Conservation (phyloP, 202 grass and related monocot species). For the Setaria viridis region DNA sequence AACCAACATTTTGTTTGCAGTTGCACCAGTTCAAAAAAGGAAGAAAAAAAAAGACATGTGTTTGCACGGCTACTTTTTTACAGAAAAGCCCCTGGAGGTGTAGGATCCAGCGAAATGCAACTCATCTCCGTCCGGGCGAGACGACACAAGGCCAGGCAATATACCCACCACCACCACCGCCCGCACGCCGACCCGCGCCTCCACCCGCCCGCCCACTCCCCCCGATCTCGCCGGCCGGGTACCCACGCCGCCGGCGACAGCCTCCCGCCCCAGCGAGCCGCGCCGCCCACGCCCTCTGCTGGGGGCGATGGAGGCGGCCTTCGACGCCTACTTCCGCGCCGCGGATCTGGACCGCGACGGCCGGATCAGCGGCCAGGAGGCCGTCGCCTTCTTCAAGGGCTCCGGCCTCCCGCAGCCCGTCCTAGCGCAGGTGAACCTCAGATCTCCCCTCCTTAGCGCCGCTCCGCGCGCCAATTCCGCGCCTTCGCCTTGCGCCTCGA, state of each 20-base stretch:
- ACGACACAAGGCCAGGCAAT: neutral
- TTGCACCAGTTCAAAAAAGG: no score
- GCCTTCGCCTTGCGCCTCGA: neutral
- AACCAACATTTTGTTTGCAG: no score
- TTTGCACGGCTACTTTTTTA: neutral
- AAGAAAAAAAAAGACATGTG: neutral
- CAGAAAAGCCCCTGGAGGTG: neutral
- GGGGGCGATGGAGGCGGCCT: constrained; percentile 63
- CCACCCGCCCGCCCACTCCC: neutral
- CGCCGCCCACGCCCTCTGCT: neutral
- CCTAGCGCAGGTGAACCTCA: constrained; percentile 70
- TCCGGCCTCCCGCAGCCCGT: constrained; percentile 86
- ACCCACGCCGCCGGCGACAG: constrained; percentile 34
- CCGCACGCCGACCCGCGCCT: neutral
- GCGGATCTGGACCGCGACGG: constrained; percentile 97
- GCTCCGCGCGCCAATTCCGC: neutral
- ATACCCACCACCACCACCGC: neutral
- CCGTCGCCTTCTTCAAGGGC: constrained; percentile 94
- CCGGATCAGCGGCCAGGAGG: constrained; percentile 93
- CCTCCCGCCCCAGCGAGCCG: neutral
- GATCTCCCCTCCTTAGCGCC: constrained; percentile 35
- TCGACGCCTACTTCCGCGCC: constrained; percentile 91
- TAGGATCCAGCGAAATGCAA: neutral
- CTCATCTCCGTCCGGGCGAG: neutral
- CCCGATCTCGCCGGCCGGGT: constrained; percentile 55